Percentiles rank a stretch among this genome's conserved stretches.
These are phyloP conservation scores for Tulasnella sp. DNA, from an alignment of 768 basidiomycete species.

Conservation along the genomic window DNA sequence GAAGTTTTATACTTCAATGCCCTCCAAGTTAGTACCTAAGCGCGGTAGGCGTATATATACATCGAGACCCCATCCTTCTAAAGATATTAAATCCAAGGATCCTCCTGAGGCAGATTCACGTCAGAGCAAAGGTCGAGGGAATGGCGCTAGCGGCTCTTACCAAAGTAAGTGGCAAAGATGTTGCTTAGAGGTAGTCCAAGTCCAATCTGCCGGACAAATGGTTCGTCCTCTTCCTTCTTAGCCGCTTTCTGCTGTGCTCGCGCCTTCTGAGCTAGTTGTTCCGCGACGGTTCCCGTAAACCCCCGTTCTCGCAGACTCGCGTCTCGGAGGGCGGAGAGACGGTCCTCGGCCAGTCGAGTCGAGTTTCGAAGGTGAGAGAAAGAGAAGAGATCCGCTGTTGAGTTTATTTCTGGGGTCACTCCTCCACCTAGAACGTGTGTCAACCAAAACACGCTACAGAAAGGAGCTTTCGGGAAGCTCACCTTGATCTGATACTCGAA, in stretches of 20 bases:
- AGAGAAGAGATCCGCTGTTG: slow-evolving; percentile 74
- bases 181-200: slow-evolving; percentile 85
- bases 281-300: slow-evolving; percentile 68
- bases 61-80: slow-evolving; percentile 81
- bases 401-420: slow-evolving; percentile 43
- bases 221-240: slow-evolving; percentile 14
- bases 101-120: slow-evolving; percentile 44
- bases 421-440: slow-evolving; percentile 52
- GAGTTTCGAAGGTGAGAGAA: slow-evolving; percentile 82
- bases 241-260: slow-evolving; percentile 17
- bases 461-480: not conserved
- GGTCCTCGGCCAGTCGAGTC: slow-evolving; percentile 54
- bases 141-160: not conserved
- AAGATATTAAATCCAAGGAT: slow-evolving; percentile 63
- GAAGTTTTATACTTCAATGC: slow-evolving; percentile 59
- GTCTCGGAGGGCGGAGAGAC: slow-evolving; percentile 58
- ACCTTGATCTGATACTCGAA: slow-evolving; percentile 92
- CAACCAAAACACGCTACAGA: not conserved
- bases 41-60: slow-evolving; percentile 74
- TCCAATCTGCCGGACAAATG: slow-evolving; percentile 42
- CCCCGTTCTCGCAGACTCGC: slow-evolving; percentile 54
- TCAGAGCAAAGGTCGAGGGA: not conserved
- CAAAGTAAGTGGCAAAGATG: slow-evolving; percentile 67
- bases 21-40: slow-evolving; percentile 77
- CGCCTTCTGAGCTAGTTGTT: slow-evolving; percentile 54